phyloP scores from a whole-genome alignment of 352 stramenopile species.

The Pilasporangium apinafurcum region DNA sequence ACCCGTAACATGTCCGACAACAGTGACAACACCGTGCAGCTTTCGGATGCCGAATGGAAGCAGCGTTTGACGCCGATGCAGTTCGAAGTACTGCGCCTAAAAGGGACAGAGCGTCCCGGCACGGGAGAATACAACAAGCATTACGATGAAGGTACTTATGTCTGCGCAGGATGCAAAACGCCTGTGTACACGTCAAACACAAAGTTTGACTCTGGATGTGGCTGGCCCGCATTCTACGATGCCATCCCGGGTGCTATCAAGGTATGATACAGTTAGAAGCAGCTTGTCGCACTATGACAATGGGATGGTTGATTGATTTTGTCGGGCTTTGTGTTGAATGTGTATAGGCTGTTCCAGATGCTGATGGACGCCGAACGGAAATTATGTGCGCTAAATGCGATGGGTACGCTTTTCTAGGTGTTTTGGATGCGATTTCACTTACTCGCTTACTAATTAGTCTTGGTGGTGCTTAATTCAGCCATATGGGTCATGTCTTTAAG shows the following conservation, averaged over 20 bases:
- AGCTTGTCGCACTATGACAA: too few species aligned
- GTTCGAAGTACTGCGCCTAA: constrained; percentile 86
- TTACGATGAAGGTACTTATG: constrained; percentile 79
- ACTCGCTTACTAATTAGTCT: background rate
- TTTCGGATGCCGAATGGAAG: constrained; percentile 82
- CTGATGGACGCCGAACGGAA: constrained; percentile 71
- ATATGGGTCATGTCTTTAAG: constrained; percentile 91
- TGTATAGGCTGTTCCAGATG: constrained; percentile 49
- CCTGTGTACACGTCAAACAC: constrained; percentile 83
- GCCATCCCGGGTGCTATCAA: constrained; percentile 85
- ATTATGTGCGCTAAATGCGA: constrained; percentile 87
- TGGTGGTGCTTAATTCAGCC: constrained; percentile 22
- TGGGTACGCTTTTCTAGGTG: constrained; percentile 37
- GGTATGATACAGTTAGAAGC: too few species aligned
- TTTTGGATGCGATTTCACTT: background rate
- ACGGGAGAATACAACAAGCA: constrained; percentile 89
- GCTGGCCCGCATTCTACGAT: constrained; percentile 89
- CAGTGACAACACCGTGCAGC: constrained; percentile 18
- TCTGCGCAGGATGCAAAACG: constrained; percentile 83
- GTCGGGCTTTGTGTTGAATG: background rate
- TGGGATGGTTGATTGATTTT: background rate
- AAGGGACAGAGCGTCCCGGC: constrained; percentile 84
- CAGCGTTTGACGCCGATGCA: constrained; percentile 65
- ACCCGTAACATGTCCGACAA: constrained; percentile 26
- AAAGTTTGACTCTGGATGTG: constrained; percentile 90